Conservation (phyloP, 2,329 filamentous ascomycete genomes). For the Nemania sp. region DNA sequence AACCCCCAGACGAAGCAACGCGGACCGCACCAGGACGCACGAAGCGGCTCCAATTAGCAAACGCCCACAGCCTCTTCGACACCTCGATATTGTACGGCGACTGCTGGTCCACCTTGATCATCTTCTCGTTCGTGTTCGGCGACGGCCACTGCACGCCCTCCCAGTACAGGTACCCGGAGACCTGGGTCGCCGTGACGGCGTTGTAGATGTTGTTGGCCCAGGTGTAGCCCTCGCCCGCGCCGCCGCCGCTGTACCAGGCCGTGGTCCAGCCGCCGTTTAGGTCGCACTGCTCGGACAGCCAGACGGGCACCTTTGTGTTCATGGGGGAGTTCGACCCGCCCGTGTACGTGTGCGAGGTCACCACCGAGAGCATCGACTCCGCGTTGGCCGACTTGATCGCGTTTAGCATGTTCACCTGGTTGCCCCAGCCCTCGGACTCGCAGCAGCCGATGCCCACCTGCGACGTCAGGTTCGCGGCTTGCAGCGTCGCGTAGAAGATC, state of each 20-base stretch:
- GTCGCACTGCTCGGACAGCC: slow-evolving; percentile 63
- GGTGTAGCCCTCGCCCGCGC: slow-evolving; percentile 63
- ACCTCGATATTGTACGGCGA: slow-evolving; percentile 51
- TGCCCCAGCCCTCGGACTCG: slow-evolving; percentile 55
- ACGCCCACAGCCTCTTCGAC: slow-evolving; percentile 55
- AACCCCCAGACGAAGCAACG: slow-evolving; percentile 48
- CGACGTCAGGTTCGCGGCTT: slow-evolving; percentile 43
- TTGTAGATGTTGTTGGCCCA: slow-evolving; percentile 67
- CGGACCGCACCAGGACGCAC: slow-evolving; percentile 55
- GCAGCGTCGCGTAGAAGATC: slow-evolving; percentile 42
- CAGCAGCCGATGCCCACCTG: slow-evolving; percentile 48
- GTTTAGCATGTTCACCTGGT: slow-evolving; percentile 53
- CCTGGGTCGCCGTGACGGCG: slow-evolving; percentile 61
- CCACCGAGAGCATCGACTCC: slow-evolving; percentile 51
- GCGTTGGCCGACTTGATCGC: slow-evolving; percentile 52
- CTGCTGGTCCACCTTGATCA: slow-evolving; percentile 61
- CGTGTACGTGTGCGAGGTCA: slow-evolving; percentile 58
- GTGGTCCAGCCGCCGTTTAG: slow-evolving; percentile 58
- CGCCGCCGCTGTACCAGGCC: slow-evolving; percentile 61
- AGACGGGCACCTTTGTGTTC: slow-evolving; percentile 54
- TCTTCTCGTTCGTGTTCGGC: slow-evolving; percentile 55
- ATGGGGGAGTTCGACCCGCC: slow-evolving; percentile 51
- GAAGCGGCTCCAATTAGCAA: slow-evolving; percentile 56
- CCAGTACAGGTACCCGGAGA: slow-evolving; percentile 68
- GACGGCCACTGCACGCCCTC: slow-evolving; percentile 52